Evolutionary conservation across 2,329 filamentous ascomycete genomes (phyloP).

Genomic region (Verticillium albo-atrum): DNA sequence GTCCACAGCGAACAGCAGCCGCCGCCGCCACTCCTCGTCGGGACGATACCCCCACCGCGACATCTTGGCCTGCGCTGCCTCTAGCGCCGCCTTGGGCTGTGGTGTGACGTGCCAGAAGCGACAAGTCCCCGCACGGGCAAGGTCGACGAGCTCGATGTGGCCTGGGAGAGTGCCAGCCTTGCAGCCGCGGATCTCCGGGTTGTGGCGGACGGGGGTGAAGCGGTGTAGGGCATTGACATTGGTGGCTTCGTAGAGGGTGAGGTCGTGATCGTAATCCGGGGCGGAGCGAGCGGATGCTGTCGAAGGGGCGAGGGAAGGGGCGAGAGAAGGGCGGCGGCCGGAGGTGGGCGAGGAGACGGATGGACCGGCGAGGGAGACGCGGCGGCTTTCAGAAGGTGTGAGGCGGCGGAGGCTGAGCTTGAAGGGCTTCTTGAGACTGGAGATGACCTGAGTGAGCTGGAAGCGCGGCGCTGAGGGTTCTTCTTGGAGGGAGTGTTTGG

Average conservation of each 20-base stretch:
- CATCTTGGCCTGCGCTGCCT: slow-evolving; percentile 1
- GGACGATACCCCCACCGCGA: slow-evolving; percentile 1
- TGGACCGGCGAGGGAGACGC: neutral
- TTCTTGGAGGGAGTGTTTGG: neutral
- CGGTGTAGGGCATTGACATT: slow-evolving; percentile 1
- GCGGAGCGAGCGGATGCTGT: neutral
- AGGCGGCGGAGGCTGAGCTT: slow-evolving; percentile 4
- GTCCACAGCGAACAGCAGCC: slow-evolving; percentile 2
- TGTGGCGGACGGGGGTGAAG: neutral
- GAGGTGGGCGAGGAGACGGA: neutral
- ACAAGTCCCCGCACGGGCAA: slow-evolving; percentile 1
- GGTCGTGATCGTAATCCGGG: slow-evolving; percentile 3
- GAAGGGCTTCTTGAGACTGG: slow-evolving; percentile 1
- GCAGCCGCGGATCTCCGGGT: slow-evolving; percentile 4
- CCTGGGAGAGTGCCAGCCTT: slow-evolving; percentile 1
- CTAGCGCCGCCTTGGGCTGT: neutral
- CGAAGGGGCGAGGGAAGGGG: neutral
- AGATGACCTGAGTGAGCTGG: neutral
- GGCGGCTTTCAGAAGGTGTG: neutral
- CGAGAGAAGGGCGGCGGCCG: no score
- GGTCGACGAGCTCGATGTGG: slow-evolving; percentile 2
- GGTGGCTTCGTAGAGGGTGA: slow-evolving; percentile 2
- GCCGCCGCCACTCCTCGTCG: slow-evolving; percentile 2
- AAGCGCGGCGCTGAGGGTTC: neutral
- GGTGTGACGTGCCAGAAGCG: slow-evolving; percentile 13